Conservation (phyloP, 2,329 filamentous ascomycete species). For the Blumeria graminis region DNA sequence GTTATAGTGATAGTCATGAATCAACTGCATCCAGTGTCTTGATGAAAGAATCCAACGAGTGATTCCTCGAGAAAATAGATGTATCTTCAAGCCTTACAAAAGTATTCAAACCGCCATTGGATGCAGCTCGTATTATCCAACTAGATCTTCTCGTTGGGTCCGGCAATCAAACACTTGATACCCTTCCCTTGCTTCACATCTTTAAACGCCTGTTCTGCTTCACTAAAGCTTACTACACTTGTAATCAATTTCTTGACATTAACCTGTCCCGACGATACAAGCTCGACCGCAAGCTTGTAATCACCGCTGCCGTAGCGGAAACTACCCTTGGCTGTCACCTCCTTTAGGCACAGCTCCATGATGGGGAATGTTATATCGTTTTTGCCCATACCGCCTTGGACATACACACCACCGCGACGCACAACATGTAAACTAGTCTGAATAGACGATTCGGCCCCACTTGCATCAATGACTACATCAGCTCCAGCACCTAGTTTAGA, state of each 20-base stretch:
- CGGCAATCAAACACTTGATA: constrained; percentile 44
- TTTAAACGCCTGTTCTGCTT: constrained; percentile 69
- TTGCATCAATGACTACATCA: constrained; percentile 61
- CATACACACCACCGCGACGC: constrained; percentile 47
- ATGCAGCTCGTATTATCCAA: not conserved
- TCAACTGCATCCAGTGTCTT: too few relatives aligned
- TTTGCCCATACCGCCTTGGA: constrained; percentile 80
- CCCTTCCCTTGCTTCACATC: constrained; percentile 67
- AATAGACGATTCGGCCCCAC: constrained; percentile 54
- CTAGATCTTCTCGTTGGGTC: constrained; percentile 24
- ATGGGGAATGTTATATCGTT: constrained; percentile 78
- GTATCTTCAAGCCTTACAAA: too few relatives aligned
- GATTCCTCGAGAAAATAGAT: too few relatives aligned
- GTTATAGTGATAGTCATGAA: too few relatives aligned
- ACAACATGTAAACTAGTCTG: constrained; percentile 50
- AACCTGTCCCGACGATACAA: constrained; percentile 49
- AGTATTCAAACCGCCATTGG: too few relatives aligned
- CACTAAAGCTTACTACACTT: constrained; percentile 48
- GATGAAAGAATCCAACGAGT: too few relatives aligned
- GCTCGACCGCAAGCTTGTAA: constrained; percentile 51
- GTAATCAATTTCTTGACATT: constrained; percentile 67
- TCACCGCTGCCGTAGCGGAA: constrained; percentile 81
- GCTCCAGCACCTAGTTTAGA: constrained; percentile 41
- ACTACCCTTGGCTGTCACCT: constrained; percentile 64
- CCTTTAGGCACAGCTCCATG: constrained; percentile 70